Evolutionary conservation across 345 rosid genomes (phyloP).

Genomic region (Reutealis trisperma): DNA sequence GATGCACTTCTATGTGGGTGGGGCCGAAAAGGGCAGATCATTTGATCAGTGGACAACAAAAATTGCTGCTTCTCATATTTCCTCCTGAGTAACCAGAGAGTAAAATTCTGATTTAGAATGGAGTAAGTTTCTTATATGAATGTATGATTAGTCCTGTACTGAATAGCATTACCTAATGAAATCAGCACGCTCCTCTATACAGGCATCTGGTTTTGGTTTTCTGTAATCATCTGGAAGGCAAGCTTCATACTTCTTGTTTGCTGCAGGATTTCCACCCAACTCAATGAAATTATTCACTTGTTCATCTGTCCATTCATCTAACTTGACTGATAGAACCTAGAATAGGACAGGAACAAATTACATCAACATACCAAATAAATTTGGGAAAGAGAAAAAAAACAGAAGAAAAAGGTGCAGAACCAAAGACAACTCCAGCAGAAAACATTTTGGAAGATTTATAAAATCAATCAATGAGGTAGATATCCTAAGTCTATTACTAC

Average conservation of each 20-base stretch:
- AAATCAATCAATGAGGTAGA: too few relatives aligned
- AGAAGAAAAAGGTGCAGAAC: conserved; percentile 9
- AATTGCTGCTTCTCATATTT: conserved; percentile 85
- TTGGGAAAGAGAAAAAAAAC: background rate
- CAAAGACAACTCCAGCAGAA: background rate
- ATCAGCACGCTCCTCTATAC: conserved; percentile 71
- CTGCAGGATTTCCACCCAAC: conserved; percentile 73
- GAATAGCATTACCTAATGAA: conserved; percentile 61
- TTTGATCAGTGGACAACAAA: conserved; percentile 39
- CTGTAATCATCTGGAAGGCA: conserved; percentile 50
- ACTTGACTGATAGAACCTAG: conserved; percentile 87
- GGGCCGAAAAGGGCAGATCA: conserved; percentile 44
- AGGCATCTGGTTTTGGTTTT: conserved; percentile 82
- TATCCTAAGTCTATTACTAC: background rate
- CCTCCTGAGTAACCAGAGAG: conserved; percentile 51
- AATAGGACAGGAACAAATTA: conserved; percentile 19
- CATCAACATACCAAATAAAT: conserved; percentile 2
- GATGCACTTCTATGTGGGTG: background rate
- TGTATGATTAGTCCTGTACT: background rate
- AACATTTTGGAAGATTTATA: background rate
- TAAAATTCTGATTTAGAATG: conserved; percentile 14
- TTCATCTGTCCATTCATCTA: conserved; percentile 96
- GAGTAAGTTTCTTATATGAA: background rate
- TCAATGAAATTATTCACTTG: conserved; percentile 63
- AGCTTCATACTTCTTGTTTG: conserved; percentile 79